A percentile compares a stretch with the other conserved stretches of the same genome.
Conservation (phyloP, 371 early-diverging fungal species). For the Umbelopsis sp. region DNA sequence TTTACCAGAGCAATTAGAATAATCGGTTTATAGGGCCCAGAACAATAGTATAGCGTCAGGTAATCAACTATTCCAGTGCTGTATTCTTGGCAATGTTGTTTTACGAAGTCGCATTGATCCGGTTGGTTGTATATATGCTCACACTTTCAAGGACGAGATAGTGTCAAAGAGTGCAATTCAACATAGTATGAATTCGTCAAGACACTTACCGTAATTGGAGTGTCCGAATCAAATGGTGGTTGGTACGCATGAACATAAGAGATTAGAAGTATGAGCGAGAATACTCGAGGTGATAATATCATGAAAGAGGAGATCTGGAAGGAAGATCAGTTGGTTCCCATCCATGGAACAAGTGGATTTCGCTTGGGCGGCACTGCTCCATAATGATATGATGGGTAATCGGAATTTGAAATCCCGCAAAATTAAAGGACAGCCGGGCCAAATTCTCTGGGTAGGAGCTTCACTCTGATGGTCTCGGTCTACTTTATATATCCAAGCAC, state of each 20-base stretch:
- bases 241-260: not conserved
- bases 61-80: slow-evolving; percentile 54
- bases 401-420: not conserved
- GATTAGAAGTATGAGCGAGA: not conserved
- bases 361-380: not conserved
- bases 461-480: too few relatives aligned
- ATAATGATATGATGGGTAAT: too few relatives aligned
- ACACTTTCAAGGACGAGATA: not conserved
- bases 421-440: too few relatives aligned
- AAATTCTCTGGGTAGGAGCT: too few relatives aligned
- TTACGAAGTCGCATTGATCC: slow-evolving; percentile 62
- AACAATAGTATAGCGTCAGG: slow-evolving; percentile 66
- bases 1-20: slow-evolving; percentile 49
- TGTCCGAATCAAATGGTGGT: not conserved
- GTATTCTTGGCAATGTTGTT: slow-evolving; percentile 54
- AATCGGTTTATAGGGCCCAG: slow-evolving; percentile 44
- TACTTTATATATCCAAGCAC: too few relatives aligned
- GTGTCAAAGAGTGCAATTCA: not conserved
- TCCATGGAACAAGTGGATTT: slow-evolving; percentile 15
- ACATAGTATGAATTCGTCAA: not conserved
- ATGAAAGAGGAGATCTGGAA: not conserved
- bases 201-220: not conserved
- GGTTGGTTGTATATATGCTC: slow-evolving; percentile 49
- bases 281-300: not conserved
- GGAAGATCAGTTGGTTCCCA: not conserved